Percentiles rank a stretch among this genome's conserved stretches.
Evolutionary conservation across 2,329 filamentous ascomycete species (phyloP).

Genomic region (Ophidiomyces ophidiicola): DNA sequence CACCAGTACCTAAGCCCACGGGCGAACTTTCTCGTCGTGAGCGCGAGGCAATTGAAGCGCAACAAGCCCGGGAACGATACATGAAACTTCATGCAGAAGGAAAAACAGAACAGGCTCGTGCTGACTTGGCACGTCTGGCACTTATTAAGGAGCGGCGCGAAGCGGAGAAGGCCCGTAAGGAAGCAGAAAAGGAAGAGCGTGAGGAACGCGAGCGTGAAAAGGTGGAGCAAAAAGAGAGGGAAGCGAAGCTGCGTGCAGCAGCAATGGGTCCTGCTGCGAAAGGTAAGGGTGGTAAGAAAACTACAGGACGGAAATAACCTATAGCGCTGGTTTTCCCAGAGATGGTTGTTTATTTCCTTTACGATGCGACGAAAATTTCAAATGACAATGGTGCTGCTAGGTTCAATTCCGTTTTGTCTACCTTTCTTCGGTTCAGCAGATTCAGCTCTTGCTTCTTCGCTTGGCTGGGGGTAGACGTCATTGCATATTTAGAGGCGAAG

Average conservation of each 20-base stretch:
- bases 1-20: conserved; percentile 36
- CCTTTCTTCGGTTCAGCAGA: conserved; percentile 2
- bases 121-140: conserved; percentile 71
- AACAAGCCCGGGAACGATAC: conserved; percentile 79
- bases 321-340: not conserved
- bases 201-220: conserved; percentile 31
- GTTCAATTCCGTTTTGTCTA: not conserved
- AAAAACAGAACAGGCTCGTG: conserved; percentile 91
- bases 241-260: conserved; percentile 31
- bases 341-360: not conserved
- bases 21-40: conserved; percentile 54
- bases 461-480: not conserved
- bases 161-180: conserved; percentile 68
- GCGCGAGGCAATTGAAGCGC: conserved; percentile 70
- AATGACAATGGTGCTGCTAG: not conserved
- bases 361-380: not conserved
- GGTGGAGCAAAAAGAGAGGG: conserved; percentile 26
- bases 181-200: conserved; percentile 53
- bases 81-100: conserved; percentile 84
- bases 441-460: not conserved
- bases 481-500: conserved; percentile 4
- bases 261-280: conserved; percentile 25
- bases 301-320: conserved; percentile 4
- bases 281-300: conserved; percentile 24
- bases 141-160: conserved; percentile 77